phyloP scores from a whole-genome alignment of 2,329 filamentous ascomycete species.

The Xylaria multiplex region DNA sequence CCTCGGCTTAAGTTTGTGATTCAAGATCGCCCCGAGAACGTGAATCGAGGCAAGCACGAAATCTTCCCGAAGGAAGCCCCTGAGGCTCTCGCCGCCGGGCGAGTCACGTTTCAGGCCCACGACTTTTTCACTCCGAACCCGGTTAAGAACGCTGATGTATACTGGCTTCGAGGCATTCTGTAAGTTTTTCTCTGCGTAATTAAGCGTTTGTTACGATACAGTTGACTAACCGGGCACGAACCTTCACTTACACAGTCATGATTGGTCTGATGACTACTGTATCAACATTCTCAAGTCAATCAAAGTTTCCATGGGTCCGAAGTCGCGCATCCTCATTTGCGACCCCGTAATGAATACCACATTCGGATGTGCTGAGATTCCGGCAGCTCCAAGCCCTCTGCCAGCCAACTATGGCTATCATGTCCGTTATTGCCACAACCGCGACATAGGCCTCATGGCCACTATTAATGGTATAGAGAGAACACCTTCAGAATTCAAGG shows the following conservation, averaged over 20 bases:
- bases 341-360: constrained; percentile 53
- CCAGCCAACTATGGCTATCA: constrained; percentile 51
- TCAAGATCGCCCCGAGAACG: too few relatives aligned
- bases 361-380: constrained; percentile 44
- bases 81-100: constrained; percentile 19
- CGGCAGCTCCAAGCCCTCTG: constrained; percentile 46
- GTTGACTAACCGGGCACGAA: too few relatives aligned
- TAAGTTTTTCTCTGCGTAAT: too few relatives aligned
- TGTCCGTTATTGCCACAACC: constrained; percentile 47
- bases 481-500: constrained; percentile 47
- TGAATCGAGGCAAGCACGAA: too few relatives aligned
- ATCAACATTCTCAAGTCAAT: constrained; percentile 44
- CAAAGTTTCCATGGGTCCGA: constrained; percentile 35
- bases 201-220: too few relatives aligned
- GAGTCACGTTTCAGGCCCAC: constrained; percentile 43
- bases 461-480: constrained; percentile 52
- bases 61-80: too few relatives aligned
- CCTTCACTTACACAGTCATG: constrained; percentile 37
- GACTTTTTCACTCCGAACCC: constrained; percentile 51
- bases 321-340: constrained; percentile 29
- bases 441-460: constrained; percentile 50
- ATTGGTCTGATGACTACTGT: constrained; percentile 52
- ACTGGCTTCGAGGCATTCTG: constrained; percentile 33
- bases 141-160: constrained; percentile 36
- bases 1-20: too few relatives aligned